Percentiles rank a stretch among this genome's conserved stretches.
These are phyloP conservation scores for Suzukiozyma palmioleophila DNA, from an alignment of 1,139 yeast genomes.

Conservation along the genomic window DNA sequence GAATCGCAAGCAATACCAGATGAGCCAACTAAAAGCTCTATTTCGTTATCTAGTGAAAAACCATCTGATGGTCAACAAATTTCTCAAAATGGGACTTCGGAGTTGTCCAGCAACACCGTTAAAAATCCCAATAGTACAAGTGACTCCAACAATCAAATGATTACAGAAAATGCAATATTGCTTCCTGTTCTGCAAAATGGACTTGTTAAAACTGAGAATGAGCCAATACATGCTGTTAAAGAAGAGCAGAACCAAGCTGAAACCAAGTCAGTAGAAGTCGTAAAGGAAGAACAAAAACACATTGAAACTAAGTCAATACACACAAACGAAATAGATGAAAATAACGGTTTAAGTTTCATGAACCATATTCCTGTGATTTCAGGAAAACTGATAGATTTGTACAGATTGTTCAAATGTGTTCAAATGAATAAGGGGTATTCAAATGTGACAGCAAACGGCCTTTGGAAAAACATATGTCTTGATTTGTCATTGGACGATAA, in stretches of 20 bases:
- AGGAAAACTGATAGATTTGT: constrained; percentile 53
- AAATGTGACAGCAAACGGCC: constrained; percentile 48
- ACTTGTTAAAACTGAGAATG: background rate
- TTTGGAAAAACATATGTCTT: constrained; percentile 68
- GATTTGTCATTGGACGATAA: constrained; percentile 45
- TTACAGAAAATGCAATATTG: too few relatives aligned
- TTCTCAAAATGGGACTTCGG: too few relatives aligned
- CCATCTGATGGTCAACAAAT: too few relatives aligned
- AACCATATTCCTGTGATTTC: constrained; percentile 47
- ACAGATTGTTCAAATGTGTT: constrained; percentile 47
- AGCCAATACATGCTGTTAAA: background rate
- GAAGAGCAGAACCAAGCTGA: background rate
- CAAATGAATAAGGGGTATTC: constrained; percentile 55
- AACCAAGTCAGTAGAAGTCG: background rate
- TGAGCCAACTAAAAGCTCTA: too few relatives aligned
- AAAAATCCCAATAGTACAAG: too few relatives aligned
- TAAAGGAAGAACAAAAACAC: background rate
- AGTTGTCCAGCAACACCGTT: too few relatives aligned
- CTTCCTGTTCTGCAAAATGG: too few relatives aligned
- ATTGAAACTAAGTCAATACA: background rate
- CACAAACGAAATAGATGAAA: background rate
- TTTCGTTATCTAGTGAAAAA: too few relatives aligned
- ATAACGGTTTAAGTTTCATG: background rate
- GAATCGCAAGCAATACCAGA: too few relatives aligned
- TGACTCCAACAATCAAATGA: too few relatives aligned